A percentile compares a stretch with the other conserved stretches of the same genome.
These are phyloP conservation scores for Crataegus laevigata DNA, from an alignment of 306 rosid genomes.

Conservation along the genomic window DNA sequence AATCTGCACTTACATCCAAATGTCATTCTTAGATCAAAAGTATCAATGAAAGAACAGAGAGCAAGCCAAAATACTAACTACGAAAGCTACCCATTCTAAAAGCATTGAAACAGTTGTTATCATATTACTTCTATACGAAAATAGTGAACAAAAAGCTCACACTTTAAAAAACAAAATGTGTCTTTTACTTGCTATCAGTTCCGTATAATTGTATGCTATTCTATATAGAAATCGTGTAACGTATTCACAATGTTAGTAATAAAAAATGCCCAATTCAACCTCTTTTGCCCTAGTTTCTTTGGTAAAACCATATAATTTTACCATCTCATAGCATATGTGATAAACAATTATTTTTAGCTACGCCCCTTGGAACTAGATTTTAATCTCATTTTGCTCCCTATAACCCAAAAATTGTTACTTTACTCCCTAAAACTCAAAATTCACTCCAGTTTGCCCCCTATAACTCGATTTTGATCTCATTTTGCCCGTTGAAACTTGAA, in stretches of 20 bases:
- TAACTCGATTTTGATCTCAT: no score
- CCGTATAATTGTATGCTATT: no score
- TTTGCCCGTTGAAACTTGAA: no score
- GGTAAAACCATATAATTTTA: background rate
- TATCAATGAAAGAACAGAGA: slow-evolving; percentile 10
- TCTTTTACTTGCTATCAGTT: background rate
- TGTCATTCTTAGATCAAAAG: background rate
- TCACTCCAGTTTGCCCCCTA: no score
- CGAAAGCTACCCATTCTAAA: slow-evolving; percentile 1
- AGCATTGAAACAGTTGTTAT: background rate
- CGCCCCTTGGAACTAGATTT: no score
- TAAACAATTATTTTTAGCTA: no score
- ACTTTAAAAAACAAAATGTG: background rate
- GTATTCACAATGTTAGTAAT: background rate
- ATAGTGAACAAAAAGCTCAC: background rate
- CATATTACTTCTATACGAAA: background rate
- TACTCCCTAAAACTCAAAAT: no score
- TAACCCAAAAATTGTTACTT: no score
- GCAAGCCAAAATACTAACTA: slow-evolving; percentile 1
- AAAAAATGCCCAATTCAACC: background rate
- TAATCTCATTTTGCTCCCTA: no score
- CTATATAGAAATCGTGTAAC: no score
- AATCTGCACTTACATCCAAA: slow-evolving; percentile 38
- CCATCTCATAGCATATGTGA: background rate
- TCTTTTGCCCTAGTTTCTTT: background rate